phyloP scores from a whole-genome alignment of 2,329 filamentous ascomycete genomes.

The Calonectria multiphialidica region DNA sequence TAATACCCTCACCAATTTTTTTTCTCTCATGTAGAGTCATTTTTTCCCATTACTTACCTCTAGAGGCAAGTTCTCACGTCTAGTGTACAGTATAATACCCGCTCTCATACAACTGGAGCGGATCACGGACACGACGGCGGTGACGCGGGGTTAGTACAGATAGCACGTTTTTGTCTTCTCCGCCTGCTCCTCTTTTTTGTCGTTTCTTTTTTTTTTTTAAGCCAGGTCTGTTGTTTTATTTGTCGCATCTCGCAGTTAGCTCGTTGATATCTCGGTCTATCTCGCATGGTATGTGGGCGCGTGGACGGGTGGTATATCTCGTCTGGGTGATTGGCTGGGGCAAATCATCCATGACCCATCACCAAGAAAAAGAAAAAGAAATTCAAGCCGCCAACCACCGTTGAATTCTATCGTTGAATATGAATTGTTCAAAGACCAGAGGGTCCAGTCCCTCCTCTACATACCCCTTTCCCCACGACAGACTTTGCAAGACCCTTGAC shows the following conservation, averaged over 20 bases:
- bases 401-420: not conserved
- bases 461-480: not conserved
- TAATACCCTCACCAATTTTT: constrained; percentile 8
- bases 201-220: constrained; percentile 1
- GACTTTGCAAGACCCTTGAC: constrained; percentile 2
- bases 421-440: not conserved
- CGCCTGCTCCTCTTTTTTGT: not conserved
- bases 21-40: constrained; percentile 2
- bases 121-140: constrained; percentile 33
- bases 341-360: not conserved
- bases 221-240: constrained; percentile 4
- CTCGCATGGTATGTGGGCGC: constrained; percentile 16
- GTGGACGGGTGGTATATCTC: constrained; percentile 4
- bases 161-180: not conserved
- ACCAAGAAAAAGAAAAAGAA: not conserved
- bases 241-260: constrained; percentile 14
- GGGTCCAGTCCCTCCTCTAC: not conserved
- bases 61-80: constrained; percentile 11
- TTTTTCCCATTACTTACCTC: not conserved
- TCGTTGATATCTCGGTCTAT: constrained; percentile 21
- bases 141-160: constrained; percentile 10
- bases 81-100: constrained; percentile 7
- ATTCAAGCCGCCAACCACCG: not conserved
- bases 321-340: constrained; percentile 15
- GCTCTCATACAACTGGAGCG: constrained; percentile 39